Evolutionary conservation across 2,329 filamentous ascomycete genomes (phyloP), one percentile per base, ranked within the genome.

Genomic region (Samsoniella hepiali): DNA sequence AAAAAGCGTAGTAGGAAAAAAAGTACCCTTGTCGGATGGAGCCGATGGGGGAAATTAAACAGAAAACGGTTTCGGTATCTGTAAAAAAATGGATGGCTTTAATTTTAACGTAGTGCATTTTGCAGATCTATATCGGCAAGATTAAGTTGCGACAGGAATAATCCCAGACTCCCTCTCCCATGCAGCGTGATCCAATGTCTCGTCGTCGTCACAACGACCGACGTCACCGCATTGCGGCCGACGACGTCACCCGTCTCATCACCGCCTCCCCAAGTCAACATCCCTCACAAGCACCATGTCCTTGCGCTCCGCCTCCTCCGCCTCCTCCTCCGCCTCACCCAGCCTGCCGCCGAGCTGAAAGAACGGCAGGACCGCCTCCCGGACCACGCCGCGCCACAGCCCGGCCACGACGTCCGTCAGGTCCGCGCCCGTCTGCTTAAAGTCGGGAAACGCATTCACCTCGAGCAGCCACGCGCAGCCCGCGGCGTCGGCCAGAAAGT

Each of bases 381-480:
- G 81, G 49, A 97, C 81, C 29, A 91, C 88, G 11, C 86, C 90
- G 69, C 86, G 82, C 82, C 96, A 95, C 68, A 99, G 81, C 8
- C 88, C 89, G 27, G 81, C 84, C 31, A 99, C 88, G 47, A 98
- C 76, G 0, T 78, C 84, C 72, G 83, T 86, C 67, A 96, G 76
- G 63, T 90, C 88, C 0, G 91, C 93, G 9, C 95, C 95, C 17
- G 93, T 97, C 84, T 98, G 94, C 72, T 85, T 88, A 72, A 98
- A 98, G 78, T 99, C 95, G 10, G 95, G 95, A 76, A 96, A 99
- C 0, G 94, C 91, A 79, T 99, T 99, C 38, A 96, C 85, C 79
- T 99, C 95, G 63, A 99, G 79, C 71, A 99, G 74, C 87, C 88
- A 97, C 3, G 87, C 84, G 3, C 71, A 81, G 0, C 86, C 88